Base-by-base conservation (phyloP, 140 eudicot genomes). In the Anethum foeniculum region DNA sequence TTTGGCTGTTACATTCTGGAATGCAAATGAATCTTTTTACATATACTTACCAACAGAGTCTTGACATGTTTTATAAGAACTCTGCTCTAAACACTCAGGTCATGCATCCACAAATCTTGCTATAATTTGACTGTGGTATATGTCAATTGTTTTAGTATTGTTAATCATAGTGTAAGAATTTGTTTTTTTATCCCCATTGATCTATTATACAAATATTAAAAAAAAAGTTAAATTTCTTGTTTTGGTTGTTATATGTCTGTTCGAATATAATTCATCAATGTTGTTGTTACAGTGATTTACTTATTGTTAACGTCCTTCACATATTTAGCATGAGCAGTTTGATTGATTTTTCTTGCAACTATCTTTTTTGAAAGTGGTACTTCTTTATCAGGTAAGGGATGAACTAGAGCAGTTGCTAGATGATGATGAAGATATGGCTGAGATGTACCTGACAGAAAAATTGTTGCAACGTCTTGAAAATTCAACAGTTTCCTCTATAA, bases 391-490 rank as follows among this genome's bases (percentile, higher is more conserved):
- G 99, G 99, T 92, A 39, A 89, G 99, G 86, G 99, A 95, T 76
- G 99, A 95, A 84, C 51, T 95, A 77, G 99, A 95, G 86, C 97
- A 94, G 49, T 85, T 94, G 79, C 91, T 94, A 34, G 98, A 94
- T 84, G 98, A 94, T 69, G 98, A 94, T 56, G 96, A 88, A 15
- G 98, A 94, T 79, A 94, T 94, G 98, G 98, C 97, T 2, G 97
- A 94, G 84, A 94, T 95, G 99, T 92, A 94, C 87, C 82, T 94
- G 48, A 92, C 98, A 4, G 96, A 90, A 43, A 94, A 94, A 81
- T 80, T 92, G 77, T 81, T 82, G 77, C 89, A 91, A 75, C 93
- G 88, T 49, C 88, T 89, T 72, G 97, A 92, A 21, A 80, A 81
- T 47, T 86, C 94, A 58, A 85, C 92, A 81, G 75, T 46, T 44